Base-by-base conservation (phyloP, 768 basidiomycete genomes). In the Boletus rubropictus region DNA sequence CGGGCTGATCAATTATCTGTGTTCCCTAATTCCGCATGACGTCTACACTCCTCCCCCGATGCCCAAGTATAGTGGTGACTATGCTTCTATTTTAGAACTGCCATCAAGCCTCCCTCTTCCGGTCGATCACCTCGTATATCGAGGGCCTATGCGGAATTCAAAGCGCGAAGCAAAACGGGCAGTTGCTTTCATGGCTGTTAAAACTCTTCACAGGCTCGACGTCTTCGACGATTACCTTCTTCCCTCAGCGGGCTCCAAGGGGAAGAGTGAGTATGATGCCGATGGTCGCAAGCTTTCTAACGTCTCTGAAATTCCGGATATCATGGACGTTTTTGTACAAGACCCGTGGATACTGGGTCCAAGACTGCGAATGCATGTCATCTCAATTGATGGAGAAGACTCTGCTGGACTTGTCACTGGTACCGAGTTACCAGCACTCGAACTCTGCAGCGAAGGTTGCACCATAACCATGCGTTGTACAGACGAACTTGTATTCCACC, bases 131-230 rank as follows among this genome's bases (percentile, higher is more conserved):
- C 75, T 87, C 11, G 59, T 70, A 3, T 86, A 76, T 51, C 60
- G 68, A 12, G 89, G 89, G 0, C 84, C 86, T 4, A 50, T 44
- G 5, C 79, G 76, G 47, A 68, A 72, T 36, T 78, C 86, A 11
- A 93, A 91, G 62, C 82, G 77, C 50, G 88, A 88, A 58, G 90
- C 92, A 1, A 89, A 81, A 56, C 82, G 91, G 7, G 85, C 86
- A 3, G 89, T 79, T 10, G 86, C 89, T 0, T 94, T 89, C 61
- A 66, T 79, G 51, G 90, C 86, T 3, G 86, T 89, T 18, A 81
- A 79, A 54, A 71, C 72, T 3, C 72, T 95, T 14, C 78, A 83
- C 50, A 69, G 72, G 24, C 68, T 89, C n/a, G 77, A 84, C 24
- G 83, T 89, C 5, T 84, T 93, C 54, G 84, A 94, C 56, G 82